Conservation (phyloP, 441 rosid genomes). For the Lagerstroemia fauriei region DNA sequence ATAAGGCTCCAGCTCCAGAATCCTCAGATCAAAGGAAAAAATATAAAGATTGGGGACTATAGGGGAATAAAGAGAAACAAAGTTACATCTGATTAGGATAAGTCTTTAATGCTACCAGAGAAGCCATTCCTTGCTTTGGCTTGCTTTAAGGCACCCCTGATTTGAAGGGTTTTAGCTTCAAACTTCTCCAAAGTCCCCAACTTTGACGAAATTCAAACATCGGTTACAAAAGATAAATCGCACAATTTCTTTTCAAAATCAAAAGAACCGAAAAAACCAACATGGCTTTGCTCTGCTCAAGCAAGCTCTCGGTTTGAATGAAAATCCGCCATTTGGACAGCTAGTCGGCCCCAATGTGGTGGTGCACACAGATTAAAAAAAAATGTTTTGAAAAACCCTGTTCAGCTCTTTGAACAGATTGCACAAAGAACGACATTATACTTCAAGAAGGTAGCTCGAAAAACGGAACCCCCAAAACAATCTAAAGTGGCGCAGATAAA, state of each 20-base stretch:
- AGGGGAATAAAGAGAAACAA: slow-evolving; percentile 27
- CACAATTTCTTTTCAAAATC: not conserved
- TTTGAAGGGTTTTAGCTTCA: slow-evolving; percentile 21
- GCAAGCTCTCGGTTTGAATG: not conserved
- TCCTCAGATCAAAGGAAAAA: not conserved
- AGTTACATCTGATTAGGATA: slow-evolving; percentile 30
- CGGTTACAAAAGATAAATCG: slow-evolving; percentile 22
- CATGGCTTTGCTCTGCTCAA: not conserved
- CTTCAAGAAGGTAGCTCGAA: not conserved
- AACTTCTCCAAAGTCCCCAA: slow-evolving; percentile 42
- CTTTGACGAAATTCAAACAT: slow-evolving; percentile 37
- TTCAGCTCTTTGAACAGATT: not conserved
- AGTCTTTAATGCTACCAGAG: not conserved
- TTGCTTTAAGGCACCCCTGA: slow-evolving; percentile 25
- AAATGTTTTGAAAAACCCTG: not conserved
- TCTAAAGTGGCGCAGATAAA: not conserved
- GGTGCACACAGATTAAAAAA: not conserved
- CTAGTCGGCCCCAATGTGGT: not conserved
- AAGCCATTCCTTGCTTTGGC: slow-evolving; percentile 32
- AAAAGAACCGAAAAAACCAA: slow-evolving; percentile 1
- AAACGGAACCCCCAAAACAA: not conserved
- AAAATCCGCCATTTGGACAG: no score
- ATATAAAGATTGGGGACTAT: not conserved
- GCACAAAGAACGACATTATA: not conserved
- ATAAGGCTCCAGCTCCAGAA: not conserved